Evolutionary conservation across 345 rosid genomes (phyloP), one percentile per base, ranked within the genome.

Genomic region (Mangifera indica): DNA sequence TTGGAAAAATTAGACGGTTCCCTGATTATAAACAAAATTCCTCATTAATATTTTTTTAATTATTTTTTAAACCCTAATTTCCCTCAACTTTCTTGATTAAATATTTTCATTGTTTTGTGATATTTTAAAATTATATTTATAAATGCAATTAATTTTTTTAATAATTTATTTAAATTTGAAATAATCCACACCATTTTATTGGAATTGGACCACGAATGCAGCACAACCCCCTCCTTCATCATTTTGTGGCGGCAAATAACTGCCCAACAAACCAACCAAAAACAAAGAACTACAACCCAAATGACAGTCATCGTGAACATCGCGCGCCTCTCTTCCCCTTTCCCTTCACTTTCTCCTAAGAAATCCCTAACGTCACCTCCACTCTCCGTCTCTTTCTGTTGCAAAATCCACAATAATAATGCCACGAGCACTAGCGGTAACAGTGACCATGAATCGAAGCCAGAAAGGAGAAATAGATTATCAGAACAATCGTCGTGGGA

Each of bases 401-500:
- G 57, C 24, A 67, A 72, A 3, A n/a, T 62, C 0, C 61, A 69
- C 55, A 15, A 60, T 14, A 29, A 29, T 60, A 11, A 12, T 18
- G 17, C 18, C 53, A 52, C 10, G 11, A 37, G n/a, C 49, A 14
- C 21, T 20, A 15, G 15, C 40, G 15, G 5, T 11, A 20, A 60
- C 60, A 72, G 70, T 3, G 69, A 60, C 32, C 42, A 7, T 7
- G 67, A 55, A 13, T 64, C 68, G 15, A 15, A 9, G 34, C 40
- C 37, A 46, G 49, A 63, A 17, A 42, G 58, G 3, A 64, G 49
- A 40, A 77, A 65, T 81, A 85, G 75, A 58, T 26, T 94, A 10
- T 94, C 98, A 1, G 78, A 92, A 84, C 97, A 92, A 34, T 94
- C 98, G 1, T 92, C 98, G 1, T 94, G 97, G 97, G 97, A 94